phyloP scores from a whole-genome alignment of 73 alveolate genomes.

The Urostyla sp. region DNA sequence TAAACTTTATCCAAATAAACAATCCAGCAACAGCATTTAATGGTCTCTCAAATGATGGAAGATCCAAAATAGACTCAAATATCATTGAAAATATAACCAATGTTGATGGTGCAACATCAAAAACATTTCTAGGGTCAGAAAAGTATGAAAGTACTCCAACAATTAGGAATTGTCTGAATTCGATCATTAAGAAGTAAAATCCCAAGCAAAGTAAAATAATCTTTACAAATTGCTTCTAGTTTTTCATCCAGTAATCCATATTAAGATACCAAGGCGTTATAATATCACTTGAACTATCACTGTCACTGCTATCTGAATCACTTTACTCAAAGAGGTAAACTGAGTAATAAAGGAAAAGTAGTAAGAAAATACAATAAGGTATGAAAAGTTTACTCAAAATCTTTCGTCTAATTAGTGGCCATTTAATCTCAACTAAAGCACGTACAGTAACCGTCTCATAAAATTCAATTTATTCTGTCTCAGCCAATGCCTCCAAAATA shows the following conservation, averaged over 20 bases:
- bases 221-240: conserved; percentile 1
- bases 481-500: conserved; percentile 31
- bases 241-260: not conserved
- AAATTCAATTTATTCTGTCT: conserved; percentile 34
- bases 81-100: conserved; percentile 8
- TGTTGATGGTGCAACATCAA: conserved; percentile 23
- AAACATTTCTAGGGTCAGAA: conserved; percentile 16
- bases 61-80: conserved; percentile 1
- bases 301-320: too few species aligned
- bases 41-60: conserved; percentile 16
- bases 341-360: conserved; percentile 17
- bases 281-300: too few species aligned
- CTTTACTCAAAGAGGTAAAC: conserved; percentile 12
- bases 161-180: conserved; percentile 26
- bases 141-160: conserved; percentile 3
- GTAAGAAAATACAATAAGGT: conserved; percentile 34
- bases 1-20: conserved; percentile 62
- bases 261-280: too few species aligned
- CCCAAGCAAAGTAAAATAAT: not conserved
- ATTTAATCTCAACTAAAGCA: conserved; percentile 38
- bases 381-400: conserved; percentile 27
- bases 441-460: conserved; percentile 24
- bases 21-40: conserved; percentile 44
- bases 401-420: conserved; percentile 43
- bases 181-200: conserved; percentile 11